These are phyloP conservation scores for Botryosphaeria agaves DNA, from an alignment of 2,329 filamentous ascomycete species.

Conservation along the genomic window DNA sequence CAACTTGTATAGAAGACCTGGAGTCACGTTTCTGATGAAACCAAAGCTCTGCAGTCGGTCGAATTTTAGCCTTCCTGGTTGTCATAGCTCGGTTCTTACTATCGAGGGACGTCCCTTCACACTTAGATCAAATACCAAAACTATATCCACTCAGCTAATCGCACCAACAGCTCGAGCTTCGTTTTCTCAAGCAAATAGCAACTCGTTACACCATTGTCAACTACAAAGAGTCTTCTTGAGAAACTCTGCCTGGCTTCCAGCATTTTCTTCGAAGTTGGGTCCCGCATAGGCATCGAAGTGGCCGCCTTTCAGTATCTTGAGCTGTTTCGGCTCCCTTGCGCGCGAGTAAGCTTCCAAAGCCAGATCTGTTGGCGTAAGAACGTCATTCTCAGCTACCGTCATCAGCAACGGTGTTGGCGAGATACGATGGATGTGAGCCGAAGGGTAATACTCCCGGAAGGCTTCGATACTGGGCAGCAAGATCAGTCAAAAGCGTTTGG, in stretches of 20 bases:
- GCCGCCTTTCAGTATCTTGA: conserved; percentile 18
- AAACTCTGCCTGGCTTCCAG: conserved; percentile 15
- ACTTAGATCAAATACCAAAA: too few relatives aligned
- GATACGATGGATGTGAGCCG: conserved; percentile 17
- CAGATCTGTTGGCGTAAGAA: conserved; percentile 16
- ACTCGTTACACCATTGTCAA: too few relatives aligned
- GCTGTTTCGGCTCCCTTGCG: conserved; percentile 21
- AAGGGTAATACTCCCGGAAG: conserved; percentile 11
- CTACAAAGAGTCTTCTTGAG: conserved; percentile 10
- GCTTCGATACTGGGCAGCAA: conserved; percentile 11
- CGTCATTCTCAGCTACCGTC: conserved; percentile 17
- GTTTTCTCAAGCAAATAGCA: too few relatives aligned
- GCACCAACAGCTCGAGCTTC: too few relatives aligned
- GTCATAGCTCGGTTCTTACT: too few relatives aligned
- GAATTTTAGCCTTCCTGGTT: too few relatives aligned
- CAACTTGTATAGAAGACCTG: too few relatives aligned
- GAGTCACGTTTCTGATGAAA: too few relatives aligned
- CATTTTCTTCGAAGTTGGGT: conserved; percentile 13
- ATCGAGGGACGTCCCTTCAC: too few relatives aligned
- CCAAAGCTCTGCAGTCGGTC: too few relatives aligned
- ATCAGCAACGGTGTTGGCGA: conserved; percentile 22
- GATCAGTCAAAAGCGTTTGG: background rate
- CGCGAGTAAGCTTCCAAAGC: conserved; percentile 18
- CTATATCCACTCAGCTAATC: too few relatives aligned
- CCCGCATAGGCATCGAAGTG: conserved; percentile 22